Base-by-base conservation (phyloP, 1,139 yeast species). In the Barnettozyma hawaiiensis region DNA sequence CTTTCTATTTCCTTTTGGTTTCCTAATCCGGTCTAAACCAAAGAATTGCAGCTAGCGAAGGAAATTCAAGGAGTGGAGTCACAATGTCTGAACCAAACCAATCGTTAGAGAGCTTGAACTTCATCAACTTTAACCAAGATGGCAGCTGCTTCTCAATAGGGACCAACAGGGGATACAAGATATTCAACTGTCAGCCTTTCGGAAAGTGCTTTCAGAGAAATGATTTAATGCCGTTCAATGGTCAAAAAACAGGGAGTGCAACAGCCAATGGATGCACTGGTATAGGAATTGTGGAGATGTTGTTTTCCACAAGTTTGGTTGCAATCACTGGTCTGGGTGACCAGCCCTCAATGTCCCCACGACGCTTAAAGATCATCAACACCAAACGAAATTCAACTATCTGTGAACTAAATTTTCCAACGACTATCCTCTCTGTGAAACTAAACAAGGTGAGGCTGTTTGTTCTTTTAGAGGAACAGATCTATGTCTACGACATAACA, bases 301-400 rank as follows among this genome's bases (percentile, higher is more conserved):
- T 92, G 33, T 92, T 87, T 57, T 77, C 87, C 45, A 87, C 98
- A 0, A 85, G 96, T 2, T 70, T 92, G 36, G 73, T 92, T 22
- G 97, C 95, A 1, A 71, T 87, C 10, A 95, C 90, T 4, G 96
- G 95, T 1, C 66, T 82, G 46, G 96, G 96, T 7, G 96, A 87
- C 54, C 89, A 81, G 54, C 81, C 89, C 2, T 64, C 75, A 10
- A 72, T 83, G 55, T 83, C 95, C 8, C 95, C 96, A 12, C 71
- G 97, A 45, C 77, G 89, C 52, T 70, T 92, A 46, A 79, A 80
- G 59, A 81, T 89, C 45, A 71, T 89, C 49, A 92, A 94, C 65
- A 86, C 96, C 2, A 87, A 85, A 60, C 72, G 71, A 38, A 76
- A 71, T 53, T 72, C 79, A 27, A 78, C 81, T 14, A 86, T 84